Evolutionary conservation across 495 filamentous ascomycete genomes (phyloP).

Genomic region (Hyaloscypha finlandica): DNA sequence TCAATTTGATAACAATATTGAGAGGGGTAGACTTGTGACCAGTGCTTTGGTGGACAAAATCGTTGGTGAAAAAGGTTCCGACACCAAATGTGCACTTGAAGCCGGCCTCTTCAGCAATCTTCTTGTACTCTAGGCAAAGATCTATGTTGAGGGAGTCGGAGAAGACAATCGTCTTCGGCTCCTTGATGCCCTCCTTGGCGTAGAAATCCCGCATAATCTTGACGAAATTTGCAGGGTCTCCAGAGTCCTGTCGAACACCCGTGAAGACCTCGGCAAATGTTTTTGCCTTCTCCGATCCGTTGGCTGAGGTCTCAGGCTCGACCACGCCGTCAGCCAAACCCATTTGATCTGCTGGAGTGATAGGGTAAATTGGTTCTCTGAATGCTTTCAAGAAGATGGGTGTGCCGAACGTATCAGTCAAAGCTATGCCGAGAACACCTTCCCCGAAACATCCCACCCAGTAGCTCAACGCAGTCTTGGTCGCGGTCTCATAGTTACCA

Average conservation of each 20-base stretch:
- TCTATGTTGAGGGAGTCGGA: constrained; percentile 94
- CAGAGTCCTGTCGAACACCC: constrained; percentile 93
- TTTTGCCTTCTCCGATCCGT: constrained; percentile 12
- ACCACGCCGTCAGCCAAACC: neutral
- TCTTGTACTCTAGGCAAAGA: constrained; percentile 85
- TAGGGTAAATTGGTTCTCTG: constrained; percentile 56
- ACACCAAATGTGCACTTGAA: constrained; percentile 89
- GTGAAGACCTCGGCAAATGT: constrained; percentile 86
- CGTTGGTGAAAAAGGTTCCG: constrained; percentile 94
- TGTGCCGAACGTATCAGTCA: constrained; percentile 98
- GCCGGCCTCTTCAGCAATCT: constrained; percentile 72
- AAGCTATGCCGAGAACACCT: constrained; percentile 85
- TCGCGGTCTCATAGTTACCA: constrained; percentile 79
- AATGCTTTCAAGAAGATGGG: constrained; percentile 87
- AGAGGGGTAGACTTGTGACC: constrained; percentile 86
- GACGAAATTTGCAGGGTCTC: constrained; percentile 81
- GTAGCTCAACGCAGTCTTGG: constrained; percentile 76
- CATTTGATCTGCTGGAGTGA: neutral
- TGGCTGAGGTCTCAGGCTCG: neutral
- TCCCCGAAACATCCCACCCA: constrained; percentile 93
- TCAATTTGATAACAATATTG: constrained; percentile 97
- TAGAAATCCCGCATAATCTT: constrained; percentile 87
- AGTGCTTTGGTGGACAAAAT: constrained; percentile 68
- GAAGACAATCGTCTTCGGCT: constrained; percentile 93
- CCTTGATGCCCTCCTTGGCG: constrained; percentile 68